Base-by-base conservation (phyloP, 305 asterid genomes). In the Fraxinus nigra region DNA sequence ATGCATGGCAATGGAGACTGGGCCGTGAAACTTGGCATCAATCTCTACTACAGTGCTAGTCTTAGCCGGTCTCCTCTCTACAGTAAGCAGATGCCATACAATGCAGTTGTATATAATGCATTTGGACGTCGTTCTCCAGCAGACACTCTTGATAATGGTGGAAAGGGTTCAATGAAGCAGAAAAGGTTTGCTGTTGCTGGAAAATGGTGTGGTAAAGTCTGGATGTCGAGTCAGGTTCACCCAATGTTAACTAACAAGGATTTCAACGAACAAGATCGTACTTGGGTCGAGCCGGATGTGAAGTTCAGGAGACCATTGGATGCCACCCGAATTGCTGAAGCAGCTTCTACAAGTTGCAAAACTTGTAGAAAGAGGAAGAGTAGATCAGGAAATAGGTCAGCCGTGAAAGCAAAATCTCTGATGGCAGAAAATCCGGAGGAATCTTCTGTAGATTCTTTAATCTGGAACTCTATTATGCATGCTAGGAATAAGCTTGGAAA, bases 121-220 rank as follows among this genome's bases (percentile, higher is more conserved):
- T 96, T 96, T 86, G 98, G 98, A 38, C 94, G 96, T 73, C 86
- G 79, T 77, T 87, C 90, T 80, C 86, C 89, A 7, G 86, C 80
- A 37, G 90, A 85, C 26, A 69, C 77, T 78, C 75, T 78, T 16
- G 94, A 92, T 81, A 81, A 69, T 20, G 88, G 81, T 80, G 87
- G 81, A 16, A 90, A 75, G 84, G 88, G 89, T 72, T 81, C 83
- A 28, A 90, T 94, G 77, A 91, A 90, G 91, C 97, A 91, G 77
- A 96, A 84, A 89, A 94, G 90, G 92, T 82, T 87, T 35, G 81
- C 84, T 59, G 97, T 94, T 87, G 98, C 96, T 78, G 99, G 99
- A 69, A 96, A 93, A 88, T 96, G 99, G 99, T 96, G 99, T 78
- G 99, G 99, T 72, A 94, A 91, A 90, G 95, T 96, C 76, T 96